phyloP scores from a whole-genome alignment of 2,329 filamentous ascomycete species.

The Pseudocercospora crystallina region DNA sequence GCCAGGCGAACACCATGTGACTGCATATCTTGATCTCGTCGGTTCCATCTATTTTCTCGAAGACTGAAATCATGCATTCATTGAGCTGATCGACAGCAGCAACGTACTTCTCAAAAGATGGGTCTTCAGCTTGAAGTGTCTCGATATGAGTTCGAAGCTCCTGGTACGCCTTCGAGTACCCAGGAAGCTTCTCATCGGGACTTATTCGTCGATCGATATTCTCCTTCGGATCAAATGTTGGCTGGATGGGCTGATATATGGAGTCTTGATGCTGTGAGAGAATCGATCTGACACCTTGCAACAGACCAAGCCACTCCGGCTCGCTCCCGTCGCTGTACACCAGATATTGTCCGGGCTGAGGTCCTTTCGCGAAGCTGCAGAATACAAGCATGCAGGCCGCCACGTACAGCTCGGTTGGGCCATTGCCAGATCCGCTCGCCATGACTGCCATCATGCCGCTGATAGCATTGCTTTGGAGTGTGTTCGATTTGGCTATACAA shows the following conservation, averaged over 20 bases:
- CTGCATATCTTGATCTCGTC: conserved; percentile 4
- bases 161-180: conserved; percentile 6
- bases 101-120: conserved; percentile 18
- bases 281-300: conserved; percentile 21
- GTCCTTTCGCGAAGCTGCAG: conserved; percentile 20
- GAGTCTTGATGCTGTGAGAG: conserved; percentile 1
- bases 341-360: conserved; percentile 22
- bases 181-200: conserved; percentile 12
- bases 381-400: conserved; percentile 19
- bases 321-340: conserved; percentile 15
- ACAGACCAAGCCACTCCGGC: conserved; percentile 19
- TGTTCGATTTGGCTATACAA: conserved; percentile 9
- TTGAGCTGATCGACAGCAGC: conserved; percentile 13
- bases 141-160: conserved; percentile 13
- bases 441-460: conserved; percentile 19
- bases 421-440: background rate
- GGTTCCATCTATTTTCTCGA: conserved; percentile 4
- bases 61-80: conserved; percentile 5
- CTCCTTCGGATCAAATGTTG: background rate
- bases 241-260: conserved; percentile 1
- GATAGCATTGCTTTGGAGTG: conserved; percentile 17
- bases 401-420: conserved; percentile 13
- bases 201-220: background rate
- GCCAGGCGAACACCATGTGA: conserved; percentile 16
- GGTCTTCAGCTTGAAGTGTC: conserved; percentile 15